Base-by-base conservation (phyloP, 2,329 filamentous ascomycete species). In the Pseudopithomyces chartarum region DNA sequence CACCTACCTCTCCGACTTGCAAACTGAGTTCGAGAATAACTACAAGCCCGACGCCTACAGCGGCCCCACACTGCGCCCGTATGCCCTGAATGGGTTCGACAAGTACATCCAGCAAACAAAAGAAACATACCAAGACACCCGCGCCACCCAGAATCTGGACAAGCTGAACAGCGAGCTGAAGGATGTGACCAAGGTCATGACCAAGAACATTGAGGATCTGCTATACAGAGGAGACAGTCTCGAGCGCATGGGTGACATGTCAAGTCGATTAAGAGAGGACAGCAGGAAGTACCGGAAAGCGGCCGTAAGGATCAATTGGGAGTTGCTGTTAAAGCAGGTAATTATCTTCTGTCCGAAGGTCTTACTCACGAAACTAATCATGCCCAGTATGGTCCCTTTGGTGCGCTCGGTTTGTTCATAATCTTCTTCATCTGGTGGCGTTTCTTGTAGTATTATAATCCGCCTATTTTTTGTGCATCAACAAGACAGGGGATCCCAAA, bases 131-230 rank as follows among this genome's bases (percentile, higher is more conserved):
- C 91, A 95, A 68, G 95, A 99, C 77, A 87, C 90, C 53, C 88
- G 95, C 63, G 95, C 95, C 15, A 87, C 91, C 13, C 90, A 93
- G 79, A 98, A 98, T 78, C 85, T 99, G 56, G 92, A 96, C 78
- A 92, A 94, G 79, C 83, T 99, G 64, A 98, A 99, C 73, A 92
- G 97, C 73, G 96, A 99, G 83, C 85, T 99, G 64, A 90, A 93
- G 76, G 95, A 98, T 78, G 96, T 99, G 54, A 98, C 95, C 1
- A 93, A 97, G 80, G 93, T 99, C 73, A 99, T 99, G 96, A 98
- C 93, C 54, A 98, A 98, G 86, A 99, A 99, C 77, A 98, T 99
- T 66, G 95, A 99, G 82, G 95, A 99, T 76, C 80, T 99, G 72
- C 81, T 99, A 52, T 99, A 99, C 76, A 84, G 96, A 60, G 95